A percentile compares a stretch with the other conserved stretches of the same genome.
Conservation (phyloP, 2,329 filamentous ascomycete genomes). For the Claviceps paspali region DNA sequence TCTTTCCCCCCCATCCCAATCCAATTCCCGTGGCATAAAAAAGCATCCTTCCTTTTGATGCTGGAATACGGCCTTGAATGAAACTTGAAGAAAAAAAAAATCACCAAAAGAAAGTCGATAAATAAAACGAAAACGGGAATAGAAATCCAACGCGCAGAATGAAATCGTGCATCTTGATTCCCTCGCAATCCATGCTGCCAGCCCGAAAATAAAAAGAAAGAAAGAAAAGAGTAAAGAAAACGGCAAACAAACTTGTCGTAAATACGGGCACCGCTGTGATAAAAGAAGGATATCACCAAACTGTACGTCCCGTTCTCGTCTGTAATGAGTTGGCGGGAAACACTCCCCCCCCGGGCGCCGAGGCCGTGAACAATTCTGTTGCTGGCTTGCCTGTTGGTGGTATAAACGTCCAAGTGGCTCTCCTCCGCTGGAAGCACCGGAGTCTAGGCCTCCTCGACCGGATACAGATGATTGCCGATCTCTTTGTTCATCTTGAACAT, state of each 20-base stretch:
- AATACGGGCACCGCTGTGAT: background rate
- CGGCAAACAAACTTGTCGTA: background rate
- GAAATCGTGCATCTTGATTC: background rate
- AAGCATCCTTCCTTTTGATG: too few relatives aligned
- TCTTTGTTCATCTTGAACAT: slow-evolving; percentile 99
- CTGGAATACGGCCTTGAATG: too few relatives aligned
- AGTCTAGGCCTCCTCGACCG: slow-evolving; percentile 50
- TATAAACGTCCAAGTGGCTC: background rate
- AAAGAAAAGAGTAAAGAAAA: background rate
- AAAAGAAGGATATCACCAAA: background rate
- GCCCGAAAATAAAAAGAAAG: slow-evolving; percentile 1
- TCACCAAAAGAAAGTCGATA: too few relatives aligned
- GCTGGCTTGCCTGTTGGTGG: background rate
- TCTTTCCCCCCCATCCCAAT: too few relatives aligned
- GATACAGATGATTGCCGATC: slow-evolving; percentile 77
- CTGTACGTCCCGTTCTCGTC: too few relatives aligned
- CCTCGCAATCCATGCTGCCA: slow-evolving; percentile 6
- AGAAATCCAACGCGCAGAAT: slow-evolving; percentile 2
- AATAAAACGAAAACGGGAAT: too few relatives aligned
- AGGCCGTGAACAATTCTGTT: slow-evolving; percentile 1
- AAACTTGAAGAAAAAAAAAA: too few relatives aligned
- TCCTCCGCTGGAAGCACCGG: background rate
- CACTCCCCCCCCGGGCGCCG: slow-evolving; percentile 8
- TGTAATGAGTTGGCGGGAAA: too few relatives aligned
- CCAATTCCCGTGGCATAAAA: too few relatives aligned